Conservation (phyloP, 2,329 filamentous ascomycete genomes). For the Daldinia eschscholtzii region DNA sequence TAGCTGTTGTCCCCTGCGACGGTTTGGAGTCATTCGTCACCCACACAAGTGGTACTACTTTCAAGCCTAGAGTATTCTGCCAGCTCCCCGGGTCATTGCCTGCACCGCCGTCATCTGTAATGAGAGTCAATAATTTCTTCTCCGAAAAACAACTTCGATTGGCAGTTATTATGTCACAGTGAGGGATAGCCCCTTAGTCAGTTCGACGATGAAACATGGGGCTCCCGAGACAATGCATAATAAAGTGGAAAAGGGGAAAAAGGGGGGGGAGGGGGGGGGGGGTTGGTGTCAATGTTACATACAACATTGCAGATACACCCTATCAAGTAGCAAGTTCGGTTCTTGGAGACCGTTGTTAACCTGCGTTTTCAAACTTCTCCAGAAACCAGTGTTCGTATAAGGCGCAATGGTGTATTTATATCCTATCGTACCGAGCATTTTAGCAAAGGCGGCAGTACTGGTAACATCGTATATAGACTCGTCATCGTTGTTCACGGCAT, state of each 20-base stretch:
- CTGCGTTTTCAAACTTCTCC: conserved; percentile 52
- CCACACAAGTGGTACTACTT: conserved; percentile 60
- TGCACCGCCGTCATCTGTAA: conserved; percentile 56
- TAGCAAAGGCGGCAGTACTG: conserved; percentile 58
- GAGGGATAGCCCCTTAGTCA: neutral
- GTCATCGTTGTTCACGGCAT: conserved; percentile 63
- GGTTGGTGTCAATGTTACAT: conserved; percentile 2
- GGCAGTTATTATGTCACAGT: neutral
- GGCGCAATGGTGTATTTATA: conserved; percentile 60
- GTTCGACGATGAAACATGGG: conserved; percentile 9
- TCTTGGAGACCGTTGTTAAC: conserved; percentile 48
- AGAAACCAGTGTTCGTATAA: conserved; percentile 58
- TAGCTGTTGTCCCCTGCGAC: conserved; percentile 54
- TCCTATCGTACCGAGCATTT: conserved; percentile 57
- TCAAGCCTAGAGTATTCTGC: conserved; percentile 55
- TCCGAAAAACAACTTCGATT: neutral
- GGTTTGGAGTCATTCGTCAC: conserved; percentile 62
- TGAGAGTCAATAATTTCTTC: neutral
- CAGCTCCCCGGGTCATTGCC: conserved; percentile 57
- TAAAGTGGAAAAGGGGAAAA: neutral
- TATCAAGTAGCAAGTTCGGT: conserved; percentile 54
- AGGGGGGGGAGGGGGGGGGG: neutral
- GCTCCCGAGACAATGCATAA: neutral
- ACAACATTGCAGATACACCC: conserved; percentile 59
- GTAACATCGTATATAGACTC: conserved; percentile 58